phyloP scores from a whole-genome alignment of 176 grass and related monocot genomes.

The Juncus inflexus region DNA sequence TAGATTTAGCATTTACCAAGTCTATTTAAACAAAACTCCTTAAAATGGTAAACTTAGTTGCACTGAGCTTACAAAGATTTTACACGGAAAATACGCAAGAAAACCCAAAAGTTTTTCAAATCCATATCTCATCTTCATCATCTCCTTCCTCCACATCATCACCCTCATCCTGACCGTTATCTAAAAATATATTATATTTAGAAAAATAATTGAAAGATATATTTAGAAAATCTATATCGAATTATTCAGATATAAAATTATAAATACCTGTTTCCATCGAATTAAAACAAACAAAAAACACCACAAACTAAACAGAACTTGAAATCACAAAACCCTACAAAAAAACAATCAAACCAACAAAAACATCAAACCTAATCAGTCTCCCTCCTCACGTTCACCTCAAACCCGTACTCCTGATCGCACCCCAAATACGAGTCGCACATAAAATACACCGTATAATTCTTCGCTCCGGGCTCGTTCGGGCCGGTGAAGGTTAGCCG shows the following conservation, averaged over 20 bases:
- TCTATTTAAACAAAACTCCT: no score
- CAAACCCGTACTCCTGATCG: slow-evolving; percentile 87
- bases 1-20: no score
- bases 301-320: no score
- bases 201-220: no score
- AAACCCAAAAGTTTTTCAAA: not conserved
- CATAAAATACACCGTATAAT: slow-evolving; percentile 88
- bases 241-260: no score
- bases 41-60: not conserved
- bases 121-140: slow-evolving; percentile 18
- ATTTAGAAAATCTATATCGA: no score
- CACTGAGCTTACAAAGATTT: not conserved
- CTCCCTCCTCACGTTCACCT: slow-evolving; percentile 38
- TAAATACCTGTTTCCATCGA: no score
- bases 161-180: not conserved
- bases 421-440: slow-evolving; percentile 87
- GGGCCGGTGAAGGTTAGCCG: slow-evolving; percentile 70
- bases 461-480: slow-evolving; percentile 49
- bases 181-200: no score
- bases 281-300: no score
- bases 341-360: no score
- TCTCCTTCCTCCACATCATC: not conserved
- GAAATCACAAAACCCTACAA: no score
- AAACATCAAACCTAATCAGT: no score
- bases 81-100: not conserved